phyloP scores from a whole-genome alignment of 2,329 filamentous ascomycete genomes.

The Botryosphaeria dothidea region DNA sequence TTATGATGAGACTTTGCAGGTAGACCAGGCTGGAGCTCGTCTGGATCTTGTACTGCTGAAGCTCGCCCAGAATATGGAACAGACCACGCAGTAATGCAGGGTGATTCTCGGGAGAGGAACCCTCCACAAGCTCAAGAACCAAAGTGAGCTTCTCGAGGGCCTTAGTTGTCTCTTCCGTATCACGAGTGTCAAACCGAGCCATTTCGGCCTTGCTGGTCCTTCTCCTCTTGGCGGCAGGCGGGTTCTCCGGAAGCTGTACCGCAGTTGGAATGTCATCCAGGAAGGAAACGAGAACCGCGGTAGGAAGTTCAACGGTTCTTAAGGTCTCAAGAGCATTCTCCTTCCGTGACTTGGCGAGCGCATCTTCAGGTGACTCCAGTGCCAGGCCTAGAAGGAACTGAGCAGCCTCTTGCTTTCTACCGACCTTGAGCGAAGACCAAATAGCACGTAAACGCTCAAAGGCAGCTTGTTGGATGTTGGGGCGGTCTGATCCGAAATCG shows the following conservation, averaged over 20 bases:
- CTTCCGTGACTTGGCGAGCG: conserved; percentile 39
- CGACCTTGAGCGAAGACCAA: conserved; percentile 71
- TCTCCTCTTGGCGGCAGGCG: conserved; percentile 75
- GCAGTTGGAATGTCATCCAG: conserved; percentile 72
- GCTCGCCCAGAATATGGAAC: conserved; percentile 81
- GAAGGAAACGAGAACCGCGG: conserved; percentile 70
- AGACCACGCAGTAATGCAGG: conserved; percentile 75
- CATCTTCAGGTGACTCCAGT: conserved; percentile 43
- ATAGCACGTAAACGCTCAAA: conserved; percentile 70
- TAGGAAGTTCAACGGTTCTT: conserved; percentile 70
- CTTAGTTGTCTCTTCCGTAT: conserved; percentile 65
- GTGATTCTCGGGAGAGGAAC: conserved; percentile 72
- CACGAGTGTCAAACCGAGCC: conserved; percentile 61
- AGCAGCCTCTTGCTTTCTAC: conserved; percentile 61
- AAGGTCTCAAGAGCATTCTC: conserved; percentile 70
- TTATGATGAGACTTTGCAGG: conserved; percentile 80
- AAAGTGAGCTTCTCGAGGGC: conserved; percentile 78
- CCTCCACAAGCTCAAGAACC: conserved; percentile 84
- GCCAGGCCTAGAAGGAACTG: conserved; percentile 64
- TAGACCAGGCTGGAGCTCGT: conserved; percentile 88
- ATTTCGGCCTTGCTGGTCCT: conserved; percentile 74
- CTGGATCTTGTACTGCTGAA: conserved; percentile 80
- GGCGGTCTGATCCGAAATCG: conserved; percentile 45
- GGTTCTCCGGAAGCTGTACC: conserved; percentile 70
- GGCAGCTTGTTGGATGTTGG: conserved; percentile 61